Evolutionary conservation across 2,329 filamentous ascomycete genomes (phyloP).

Genomic region (Cyphellophora europaea): DNA sequence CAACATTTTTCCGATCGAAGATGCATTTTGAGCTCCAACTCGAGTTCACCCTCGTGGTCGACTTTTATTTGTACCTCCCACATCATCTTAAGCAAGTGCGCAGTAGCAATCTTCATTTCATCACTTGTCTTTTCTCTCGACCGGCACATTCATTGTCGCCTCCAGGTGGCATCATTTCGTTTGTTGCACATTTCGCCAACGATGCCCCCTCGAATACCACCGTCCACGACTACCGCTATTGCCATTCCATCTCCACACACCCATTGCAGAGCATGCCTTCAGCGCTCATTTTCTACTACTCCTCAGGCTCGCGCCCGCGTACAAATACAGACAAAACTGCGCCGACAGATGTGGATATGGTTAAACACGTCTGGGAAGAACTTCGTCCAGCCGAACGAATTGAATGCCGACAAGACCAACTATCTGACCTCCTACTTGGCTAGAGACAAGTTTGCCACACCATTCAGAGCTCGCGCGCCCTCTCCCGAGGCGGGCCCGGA

Average conservation of each 20-base stretch:
- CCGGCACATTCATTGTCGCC: too few relatives aligned
- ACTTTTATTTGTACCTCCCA: too few relatives aligned
- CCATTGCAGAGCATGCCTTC: constrained; percentile 18
- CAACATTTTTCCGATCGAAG: too few relatives aligned
- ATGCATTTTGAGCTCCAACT: too few relatives aligned
- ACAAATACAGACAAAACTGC: background rate
- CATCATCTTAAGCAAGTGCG: too few relatives aligned
- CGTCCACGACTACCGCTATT: constrained; percentile 7
- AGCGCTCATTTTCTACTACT: constrained; percentile 17
- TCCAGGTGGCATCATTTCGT: too few relatives aligned
- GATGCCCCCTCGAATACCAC: constrained; percentile 16
- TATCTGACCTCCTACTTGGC: background rate
- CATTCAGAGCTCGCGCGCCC: too few relatives aligned
- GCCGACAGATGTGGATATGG: background rate
- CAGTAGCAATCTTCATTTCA: too few relatives aligned
- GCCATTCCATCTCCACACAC: constrained; percentile 13
- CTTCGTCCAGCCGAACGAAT: background rate
- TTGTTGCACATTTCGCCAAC: background rate
- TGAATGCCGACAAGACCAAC: background rate
- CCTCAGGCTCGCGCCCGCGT: constrained; percentile 4
- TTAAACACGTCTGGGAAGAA: background rate
- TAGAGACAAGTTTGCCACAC: background rate
- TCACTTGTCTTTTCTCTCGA: too few relatives aligned
- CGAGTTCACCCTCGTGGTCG: too few relatives aligned
- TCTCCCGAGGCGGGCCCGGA: background rate